A percentile compares a stretch with the other conserved stretches of the same genome.
phyloP scores from a whole-genome alignment of 2,329 filamentous ascomycete genomes.

The Bipolaris bicolor region DNA sequence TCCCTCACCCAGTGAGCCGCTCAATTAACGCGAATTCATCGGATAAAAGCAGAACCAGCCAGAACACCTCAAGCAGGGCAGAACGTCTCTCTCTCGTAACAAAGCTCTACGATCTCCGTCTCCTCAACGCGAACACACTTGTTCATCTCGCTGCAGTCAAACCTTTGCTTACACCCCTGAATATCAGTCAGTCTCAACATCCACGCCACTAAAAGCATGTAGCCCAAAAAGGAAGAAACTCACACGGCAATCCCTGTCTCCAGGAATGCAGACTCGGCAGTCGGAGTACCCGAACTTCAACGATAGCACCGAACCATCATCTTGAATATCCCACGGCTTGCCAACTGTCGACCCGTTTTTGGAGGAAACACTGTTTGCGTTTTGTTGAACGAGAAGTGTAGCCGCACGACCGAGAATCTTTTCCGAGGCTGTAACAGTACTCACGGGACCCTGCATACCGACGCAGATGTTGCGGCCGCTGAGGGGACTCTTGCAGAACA shows the following conservation, averaged over 20 bases:
- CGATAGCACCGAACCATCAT: background rate
- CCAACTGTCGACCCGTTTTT: too few species aligned
- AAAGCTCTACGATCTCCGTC: background rate
- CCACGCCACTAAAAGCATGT: background rate
- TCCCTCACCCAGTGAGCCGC: background rate
- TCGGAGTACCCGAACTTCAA: background rate
- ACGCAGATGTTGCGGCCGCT: background rate
- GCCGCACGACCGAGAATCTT: background rate
- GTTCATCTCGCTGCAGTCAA: conserved; percentile 19
- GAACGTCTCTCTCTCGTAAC: background rate
- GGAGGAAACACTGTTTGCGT: background rate
- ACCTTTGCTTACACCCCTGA: conserved; percentile 14
- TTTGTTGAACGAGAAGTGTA: background rate
- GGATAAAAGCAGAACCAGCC: background rate
- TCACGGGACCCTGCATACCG: background rate
- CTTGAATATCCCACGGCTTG: too few species aligned
- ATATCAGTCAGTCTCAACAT: background rate
- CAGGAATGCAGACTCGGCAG: conserved; percentile 2
- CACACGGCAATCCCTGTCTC: conserved; percentile 8
- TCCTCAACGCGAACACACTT: conserved; percentile 12
- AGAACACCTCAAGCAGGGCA: background rate
- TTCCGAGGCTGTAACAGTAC: background rate
- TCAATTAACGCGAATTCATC: background rate
- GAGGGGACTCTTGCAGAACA: background rate
- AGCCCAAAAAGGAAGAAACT: background rate